Evolutionary conservation across 441 rosid species (phyloP).

Genomic region (Populus hybrid): DNA sequence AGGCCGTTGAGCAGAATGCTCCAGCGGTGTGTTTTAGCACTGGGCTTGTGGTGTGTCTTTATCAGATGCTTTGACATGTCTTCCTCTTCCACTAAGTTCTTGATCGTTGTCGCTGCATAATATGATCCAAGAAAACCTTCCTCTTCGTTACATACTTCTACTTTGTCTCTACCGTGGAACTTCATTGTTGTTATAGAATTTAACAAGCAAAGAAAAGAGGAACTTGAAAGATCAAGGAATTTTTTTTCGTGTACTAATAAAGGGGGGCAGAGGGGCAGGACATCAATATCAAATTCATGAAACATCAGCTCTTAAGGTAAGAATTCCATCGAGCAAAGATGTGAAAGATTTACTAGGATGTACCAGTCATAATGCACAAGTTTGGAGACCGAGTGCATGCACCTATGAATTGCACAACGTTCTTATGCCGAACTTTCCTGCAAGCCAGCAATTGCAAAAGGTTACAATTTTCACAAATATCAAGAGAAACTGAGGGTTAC

Average conservation of each 20-base stretch:
- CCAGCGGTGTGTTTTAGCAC: too few relatives aligned
- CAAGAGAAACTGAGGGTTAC: not conserved
- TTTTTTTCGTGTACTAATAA: not conserved
- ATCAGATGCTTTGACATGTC: too few relatives aligned
- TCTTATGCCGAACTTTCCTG: conserved; percentile 95
- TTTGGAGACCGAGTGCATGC: conserved; percentile 85
- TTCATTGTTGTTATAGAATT: too few relatives aligned
- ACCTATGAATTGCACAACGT: conserved; percentile 95
- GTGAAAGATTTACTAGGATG: not conserved
- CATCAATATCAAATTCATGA: not conserved
- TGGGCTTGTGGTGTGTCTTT: too few relatives aligned
- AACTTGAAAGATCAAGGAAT: too few relatives aligned
- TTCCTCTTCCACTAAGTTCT: too few relatives aligned
- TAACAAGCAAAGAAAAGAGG: too few relatives aligned
- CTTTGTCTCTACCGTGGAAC: too few relatives aligned
- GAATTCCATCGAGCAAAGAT: not conserved
- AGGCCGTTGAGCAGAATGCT: too few relatives aligned
- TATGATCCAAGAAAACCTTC: too few relatives aligned
- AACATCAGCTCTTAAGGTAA: not conserved
- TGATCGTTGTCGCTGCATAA: too few relatives aligned
- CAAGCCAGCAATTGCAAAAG: conserved; percentile 19
- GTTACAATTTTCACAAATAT: not conserved
- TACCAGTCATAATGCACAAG: conserved; percentile 92
- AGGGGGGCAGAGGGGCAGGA: not conserved
- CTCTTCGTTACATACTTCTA: too few relatives aligned